Evolutionary conservation across 306 rosid genomes (phyloP), one percentile per base, ranked within the genome.

Genomic region (Pyrus communis): DNA sequence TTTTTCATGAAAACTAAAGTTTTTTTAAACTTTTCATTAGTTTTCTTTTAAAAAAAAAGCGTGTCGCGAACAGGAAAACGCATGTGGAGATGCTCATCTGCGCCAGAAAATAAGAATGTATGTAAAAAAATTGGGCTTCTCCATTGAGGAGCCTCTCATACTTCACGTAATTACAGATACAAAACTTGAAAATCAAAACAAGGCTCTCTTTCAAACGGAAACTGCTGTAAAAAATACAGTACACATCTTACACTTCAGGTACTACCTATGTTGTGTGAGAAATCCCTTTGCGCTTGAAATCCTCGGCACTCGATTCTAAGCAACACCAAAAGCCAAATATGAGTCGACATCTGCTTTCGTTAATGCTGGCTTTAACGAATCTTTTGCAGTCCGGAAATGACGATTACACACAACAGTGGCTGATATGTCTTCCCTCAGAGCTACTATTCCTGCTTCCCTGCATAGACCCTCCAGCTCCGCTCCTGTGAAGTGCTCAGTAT

Each of bases 401-500:
- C 83, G 84, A 61, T 87, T 82, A 62, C 77, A 83, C 70, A 92
- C 92, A 62, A 81, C 83, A 1, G 78, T 75, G 2, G 98, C 93
- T 0, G 86, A 54, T 73, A 89, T 92, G 86, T 90, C 78, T 89
- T 95, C 92, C 77, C 97, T 86, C 69, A 95, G 78, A 72, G 97
- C 97, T 68, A 90, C 92, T 30, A 87, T 84, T 74, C 97, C 97
- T 25, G 95, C 97, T 88, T 92, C 97, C 82, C 71, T 84, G 82
- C 99, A 95, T 35, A 95, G 76, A 25, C 95, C 92, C 79, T 89
- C 93, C 30, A 95, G 84, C 75, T 95, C 99, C 7, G 97, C 97
- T 38, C 99, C 99, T 4, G 99, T 92, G 86, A 92, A 92, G 63
- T 79, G 90, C 68, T 95, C 96, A 0, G 97, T 89, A 25, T 88